Conservation (phyloP, 306 rosid genomes). For the Fagus crenata region DNA sequence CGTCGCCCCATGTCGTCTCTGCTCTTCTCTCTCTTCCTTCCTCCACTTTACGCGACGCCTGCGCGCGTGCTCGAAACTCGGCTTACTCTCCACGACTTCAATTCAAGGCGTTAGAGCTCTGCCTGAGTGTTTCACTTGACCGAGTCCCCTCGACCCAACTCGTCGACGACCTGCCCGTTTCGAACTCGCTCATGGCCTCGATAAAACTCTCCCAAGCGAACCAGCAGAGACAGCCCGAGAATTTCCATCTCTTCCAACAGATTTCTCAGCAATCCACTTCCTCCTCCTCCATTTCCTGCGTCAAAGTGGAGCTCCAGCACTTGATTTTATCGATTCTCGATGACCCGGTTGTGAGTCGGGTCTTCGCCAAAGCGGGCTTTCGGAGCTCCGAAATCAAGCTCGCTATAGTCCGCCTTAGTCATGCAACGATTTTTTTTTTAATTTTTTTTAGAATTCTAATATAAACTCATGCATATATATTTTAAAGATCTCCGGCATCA, state of each 20-base stretch:
- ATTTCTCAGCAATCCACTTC: conserved; percentile 41
- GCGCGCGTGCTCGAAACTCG: conserved; percentile 76
- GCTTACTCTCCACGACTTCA: conserved; percentile 86
- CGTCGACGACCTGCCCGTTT: conserved; percentile 73
- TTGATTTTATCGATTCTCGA: conserved; percentile 77
- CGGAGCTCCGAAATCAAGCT: conserved; percentile 92
- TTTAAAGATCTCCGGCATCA: too few species aligned
- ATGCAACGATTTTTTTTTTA: too few species aligned
- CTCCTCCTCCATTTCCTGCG: conserved; percentile 58
- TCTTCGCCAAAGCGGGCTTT: conserved; percentile 91
- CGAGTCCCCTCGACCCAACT: conserved; percentile 66
- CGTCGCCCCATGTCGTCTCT: conserved; percentile 87
- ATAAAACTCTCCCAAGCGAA: conserved; percentile 92
- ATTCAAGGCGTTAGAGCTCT: conserved; percentile 86
- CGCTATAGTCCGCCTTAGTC: conserved; percentile 73
- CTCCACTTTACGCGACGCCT: conserved; percentile 74
- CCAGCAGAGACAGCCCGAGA: conserved; percentile 89
- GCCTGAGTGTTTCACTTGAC: conserved; percentile 78
- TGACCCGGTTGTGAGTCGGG: conserved; percentile 94
- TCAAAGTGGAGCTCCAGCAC: conserved; percentile 88
- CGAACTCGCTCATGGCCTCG: conserved; percentile 98
- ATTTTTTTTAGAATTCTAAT: too few species aligned
- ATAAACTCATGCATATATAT: too few species aligned
- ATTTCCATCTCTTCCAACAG: conserved; percentile 66
- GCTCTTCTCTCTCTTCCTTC: conserved; percentile 71